Evolutionary conservation across 2,329 filamentous ascomycete genomes (phyloP), one percentile per base, ranked within the genome.

Genomic region (Aspergillus quadrilineatus): DNA sequence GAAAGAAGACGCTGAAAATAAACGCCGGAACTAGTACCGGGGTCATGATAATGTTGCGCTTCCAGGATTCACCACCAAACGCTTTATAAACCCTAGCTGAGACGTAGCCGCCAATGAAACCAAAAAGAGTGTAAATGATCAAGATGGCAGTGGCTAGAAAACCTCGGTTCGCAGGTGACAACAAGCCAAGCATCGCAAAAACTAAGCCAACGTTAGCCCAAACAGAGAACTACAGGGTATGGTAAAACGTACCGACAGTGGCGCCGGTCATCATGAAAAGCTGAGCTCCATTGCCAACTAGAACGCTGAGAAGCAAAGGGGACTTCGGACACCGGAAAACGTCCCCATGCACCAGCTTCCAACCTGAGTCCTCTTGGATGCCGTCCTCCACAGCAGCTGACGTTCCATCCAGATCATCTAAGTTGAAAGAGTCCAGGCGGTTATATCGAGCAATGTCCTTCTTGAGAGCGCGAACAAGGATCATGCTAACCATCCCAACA

Each of bases 361-460:
- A 99, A 59, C 94, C 94, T 8, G 92, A 97, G 73, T 99, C 94
- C 69, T 99, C 94, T 73, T 96, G 92, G 0, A 97, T 90, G 34
- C 92, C 93, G 67, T 97, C 93, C 64, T 97, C 93, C 5, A 92
- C 80, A 8, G 79, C 77, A 8, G 82, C 87, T 39, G 86, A 89
- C 2, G 87, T 90, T 41, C 89, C 90, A 41, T 89, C 88, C 36
- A 97, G 81, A 70, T 97, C 93, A 59, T 97, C 93, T 34, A 97
- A 81, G 64, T 89, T 90, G 75, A 96, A 90, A 70, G 90, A 86
- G 68, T 99, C 93, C 39, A 99, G 82, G 34, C 93, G 87, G 77
- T 99, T 99, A 80, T 99, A 99, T 54, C 94, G 84, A 30, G 92
- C 91, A 74, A 99, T 97, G 70, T 99, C 94, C 80, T 96, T 97